Evolutionary conservation across 495 filamentous ascomycete species (phyloP).

Genomic region (Cercophora sp.): DNA sequence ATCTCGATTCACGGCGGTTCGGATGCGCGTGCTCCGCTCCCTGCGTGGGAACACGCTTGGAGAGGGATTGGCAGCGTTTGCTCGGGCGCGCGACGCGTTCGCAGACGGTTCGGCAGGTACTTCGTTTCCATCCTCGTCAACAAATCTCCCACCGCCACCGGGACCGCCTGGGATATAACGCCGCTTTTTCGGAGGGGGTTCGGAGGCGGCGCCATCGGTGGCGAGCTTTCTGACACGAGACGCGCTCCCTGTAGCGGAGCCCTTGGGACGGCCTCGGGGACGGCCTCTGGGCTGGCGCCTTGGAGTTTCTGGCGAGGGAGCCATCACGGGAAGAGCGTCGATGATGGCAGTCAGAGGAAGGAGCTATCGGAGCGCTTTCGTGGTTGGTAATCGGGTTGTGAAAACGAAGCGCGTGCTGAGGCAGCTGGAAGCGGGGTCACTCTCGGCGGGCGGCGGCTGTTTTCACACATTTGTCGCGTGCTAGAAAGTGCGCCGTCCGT

Average conservation of each 20-base stretch:
- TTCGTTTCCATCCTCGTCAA: slow-evolving; percentile 59
- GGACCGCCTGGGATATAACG: slow-evolving; percentile 73
- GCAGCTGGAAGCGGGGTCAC: slow-evolving; percentile 21
- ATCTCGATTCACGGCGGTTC: slow-evolving; percentile 45
- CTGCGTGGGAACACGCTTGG: slow-evolving; percentile 43
- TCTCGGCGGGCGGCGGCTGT: slow-evolving; percentile 13
- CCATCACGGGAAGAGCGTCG: slow-evolving; percentile 38
- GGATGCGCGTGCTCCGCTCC: slow-evolving; percentile 51
- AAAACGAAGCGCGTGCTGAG: slow-evolving; percentile 11
- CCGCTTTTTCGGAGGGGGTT: slow-evolving; percentile 50
- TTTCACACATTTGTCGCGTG: slow-evolving; percentile 16
- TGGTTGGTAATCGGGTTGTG: not conserved
- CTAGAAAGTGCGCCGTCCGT: slow-evolving; percentile 2
- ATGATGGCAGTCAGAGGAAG: not conserved
- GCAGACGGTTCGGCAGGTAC: slow-evolving; percentile 34
- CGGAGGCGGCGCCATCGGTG: slow-evolving; percentile 41
- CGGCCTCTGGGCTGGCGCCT: slow-evolving; percentile 36
- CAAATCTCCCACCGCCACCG: slow-evolving; percentile 73
- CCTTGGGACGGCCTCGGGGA: slow-evolving; percentile 40
- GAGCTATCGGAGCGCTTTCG: slow-evolving; percentile 9
- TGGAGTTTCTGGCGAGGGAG: slow-evolving; percentile 40
- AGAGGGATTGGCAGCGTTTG: slow-evolving; percentile 31
- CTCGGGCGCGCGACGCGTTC: slow-evolving; percentile 33
- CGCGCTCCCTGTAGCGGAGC: slow-evolving; percentile 34
- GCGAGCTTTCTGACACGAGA: slow-evolving; percentile 36